Conservation (phyloP, 164 flowering plant species). For the Vitis vinifera region DNA sequence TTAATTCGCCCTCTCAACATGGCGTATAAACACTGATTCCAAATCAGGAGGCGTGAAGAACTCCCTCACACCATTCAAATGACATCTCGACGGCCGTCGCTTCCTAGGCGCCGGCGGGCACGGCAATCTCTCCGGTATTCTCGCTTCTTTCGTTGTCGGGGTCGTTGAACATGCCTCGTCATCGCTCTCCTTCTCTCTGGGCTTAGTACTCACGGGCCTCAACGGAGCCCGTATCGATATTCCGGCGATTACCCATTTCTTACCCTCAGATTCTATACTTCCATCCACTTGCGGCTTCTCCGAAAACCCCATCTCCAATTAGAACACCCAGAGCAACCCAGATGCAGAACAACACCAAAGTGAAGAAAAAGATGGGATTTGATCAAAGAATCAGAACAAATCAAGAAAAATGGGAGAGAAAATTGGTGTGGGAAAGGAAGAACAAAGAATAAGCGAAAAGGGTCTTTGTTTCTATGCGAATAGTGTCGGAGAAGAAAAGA, state of each 20-base stretch:
- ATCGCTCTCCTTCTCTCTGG: constrained; percentile 20
- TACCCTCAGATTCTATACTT: constrained; percentile 35
- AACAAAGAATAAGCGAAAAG: constrained; percentile 26
- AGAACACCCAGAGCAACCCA: background rate
- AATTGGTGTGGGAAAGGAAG: constrained; percentile 4
- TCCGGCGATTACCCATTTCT: constrained; percentile 53
- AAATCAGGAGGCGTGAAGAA: constrained; percentile 75
- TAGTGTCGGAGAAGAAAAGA: background rate
- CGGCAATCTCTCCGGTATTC: constrained; percentile 47
- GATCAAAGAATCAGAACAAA: constrained; percentile 16
- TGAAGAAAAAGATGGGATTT: constrained; percentile 9
- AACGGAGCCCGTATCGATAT: constrained; percentile 29
- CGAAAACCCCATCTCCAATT: constrained; percentile 34
- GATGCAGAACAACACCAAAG: constrained; percentile 7
- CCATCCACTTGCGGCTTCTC: constrained; percentile 37
- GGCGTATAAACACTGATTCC: constrained; percentile 63
- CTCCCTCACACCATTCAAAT: constrained; percentile 47
- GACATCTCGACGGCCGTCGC: constrained; percentile 45
- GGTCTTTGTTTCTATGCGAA: constrained; percentile 4
- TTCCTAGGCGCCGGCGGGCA: constrained; percentile 92
- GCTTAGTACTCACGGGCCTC: constrained; percentile 40
- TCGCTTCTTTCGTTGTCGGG: constrained; percentile 60
- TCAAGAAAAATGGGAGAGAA: background rate
- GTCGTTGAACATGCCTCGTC: constrained; percentile 43
- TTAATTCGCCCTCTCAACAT: constrained; percentile 49